Conservation (phyloP, 306 rosid genomes). For the Casuarina glauca region DNA sequence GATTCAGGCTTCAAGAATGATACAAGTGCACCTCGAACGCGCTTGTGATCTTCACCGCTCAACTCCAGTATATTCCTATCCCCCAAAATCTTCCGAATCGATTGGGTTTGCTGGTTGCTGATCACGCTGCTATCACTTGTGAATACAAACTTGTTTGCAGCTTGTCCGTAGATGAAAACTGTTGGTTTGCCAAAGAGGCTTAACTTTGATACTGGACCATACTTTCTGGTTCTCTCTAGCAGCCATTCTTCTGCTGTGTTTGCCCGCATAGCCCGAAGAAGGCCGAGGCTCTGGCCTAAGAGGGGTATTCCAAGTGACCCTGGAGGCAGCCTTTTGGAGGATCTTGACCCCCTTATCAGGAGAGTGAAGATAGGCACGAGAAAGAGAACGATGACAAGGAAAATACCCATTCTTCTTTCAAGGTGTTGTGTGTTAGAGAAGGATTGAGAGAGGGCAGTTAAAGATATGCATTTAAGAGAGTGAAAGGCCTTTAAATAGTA, state of each 20-base stretch:
- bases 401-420: constrained; percentile 24
- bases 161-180: constrained; percentile 64
- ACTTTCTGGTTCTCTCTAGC: constrained; percentile 48
- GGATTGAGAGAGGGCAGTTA: too few relatives aligned
- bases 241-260: constrained; percentile 59
- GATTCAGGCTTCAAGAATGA: constrained; percentile 79
- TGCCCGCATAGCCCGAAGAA: constrained; percentile 48
- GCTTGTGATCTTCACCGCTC: constrained; percentile 57
- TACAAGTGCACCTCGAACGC: constrained; percentile 61
- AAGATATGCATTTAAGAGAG: not conserved
- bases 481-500: not conserved
- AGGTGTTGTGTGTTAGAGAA: not conserved
- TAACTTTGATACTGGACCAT: constrained; percentile 73
- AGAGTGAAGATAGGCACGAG: constrained; percentile 35
- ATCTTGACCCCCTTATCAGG: constrained; percentile 21
- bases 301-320: constrained; percentile 55
- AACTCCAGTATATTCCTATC: constrained; percentile 53
- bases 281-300: constrained; percentile 48
- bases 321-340: constrained; percentile 40
- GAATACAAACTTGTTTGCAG: constrained; percentile 70
- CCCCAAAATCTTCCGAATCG: constrained; percentile 51
- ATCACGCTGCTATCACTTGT: constrained; percentile 10
- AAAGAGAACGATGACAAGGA: constrained; percentile 19
- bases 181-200: constrained; percentile 73
- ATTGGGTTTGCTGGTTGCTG: constrained; percentile 47